Base-by-base conservation (phyloP, 306 rosid genomes). In the Pterocarpus santalinus region DNA sequence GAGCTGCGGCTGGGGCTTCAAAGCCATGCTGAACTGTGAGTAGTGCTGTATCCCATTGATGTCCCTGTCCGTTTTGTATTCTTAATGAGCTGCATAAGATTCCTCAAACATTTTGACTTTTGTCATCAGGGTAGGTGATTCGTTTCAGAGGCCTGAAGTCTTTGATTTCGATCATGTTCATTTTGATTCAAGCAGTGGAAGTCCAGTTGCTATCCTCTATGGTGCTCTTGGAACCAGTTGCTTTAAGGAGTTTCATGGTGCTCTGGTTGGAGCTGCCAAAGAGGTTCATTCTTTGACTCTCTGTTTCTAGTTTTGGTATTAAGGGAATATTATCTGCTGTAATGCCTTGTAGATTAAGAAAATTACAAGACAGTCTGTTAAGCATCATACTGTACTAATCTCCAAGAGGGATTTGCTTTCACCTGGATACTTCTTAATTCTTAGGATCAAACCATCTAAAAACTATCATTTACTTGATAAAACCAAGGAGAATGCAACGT, bases 161-260 rank as follows among this genome's bases (percentile, higher is more conserved):
- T 95, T 91, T 84, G 99, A 96, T 56, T 96, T 96, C 65, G 98
- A 96, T 85, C 98, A 93, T 85, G 63, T 96, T 80, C 94, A 96
- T 79, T 79, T 81, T 67, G 89, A 89, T 86, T 93, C 99, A 55
- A 81, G 72, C 79, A 16, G 51, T 74, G 93, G 90, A 79, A 85
- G 92, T 87, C 91, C 93, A 3, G 89, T 93, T 78, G 92, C 92
- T 73, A 80, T 96, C 71, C 99, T 93, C 57, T 93, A 93, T 83
- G 99, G 99, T 15, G 97, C 99, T 43, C 94, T 92, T 52, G 97
- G 94, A 78, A 90, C 98, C 69, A 66, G 38, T 70, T 96, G 99
- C 92, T 96, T 93, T 78, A 83, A 81, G 86, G 92, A 93, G 76
- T 96, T 96, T 81, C 99, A 96, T 75, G 47, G 34, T 79, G 80